A percentile compares a stretch with the other conserved stretches of the same genome.
phyloP scores from a whole-genome alignment of 495 filamentous ascomycete genomes.

The Hypoxylon perforatum region DNA sequence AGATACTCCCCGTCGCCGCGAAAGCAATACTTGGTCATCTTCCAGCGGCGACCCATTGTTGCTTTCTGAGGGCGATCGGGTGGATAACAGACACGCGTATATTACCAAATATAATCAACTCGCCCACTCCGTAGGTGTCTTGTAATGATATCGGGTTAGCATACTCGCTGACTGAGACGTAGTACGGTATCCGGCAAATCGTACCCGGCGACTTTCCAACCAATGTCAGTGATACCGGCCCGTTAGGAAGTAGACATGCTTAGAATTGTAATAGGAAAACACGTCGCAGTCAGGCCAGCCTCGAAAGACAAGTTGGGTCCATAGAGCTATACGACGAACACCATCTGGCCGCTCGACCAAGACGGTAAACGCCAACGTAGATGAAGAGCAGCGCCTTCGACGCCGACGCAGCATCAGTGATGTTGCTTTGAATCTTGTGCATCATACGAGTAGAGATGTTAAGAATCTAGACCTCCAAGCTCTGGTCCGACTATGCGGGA shows the following conservation, averaged over 20 bases:
- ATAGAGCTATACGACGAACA: conserved; percentile 36
- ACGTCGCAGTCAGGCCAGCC: conserved; percentile 5
- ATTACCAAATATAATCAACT: conserved; percentile 66
- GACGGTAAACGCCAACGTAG: conserved; percentile 23
- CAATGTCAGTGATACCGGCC: conserved; percentile 23
- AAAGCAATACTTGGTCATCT: conserved; percentile 58
- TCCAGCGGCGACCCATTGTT: conserved; percentile 51
- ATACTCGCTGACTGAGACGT: conserved; percentile 3
- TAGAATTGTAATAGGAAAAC: conserved; percentile 2
- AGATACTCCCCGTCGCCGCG: conserved; percentile 24
- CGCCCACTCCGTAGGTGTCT: conserved; percentile 60
- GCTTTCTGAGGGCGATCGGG: conserved; percentile 53
- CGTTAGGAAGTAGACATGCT: background rate
- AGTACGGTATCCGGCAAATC: conserved; percentile 56
- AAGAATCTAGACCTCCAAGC: conserved; percentile 71
- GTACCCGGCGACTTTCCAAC: conserved; percentile 40
- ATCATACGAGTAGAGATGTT: conserved; percentile 63
- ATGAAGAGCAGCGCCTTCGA: conserved; percentile 36
- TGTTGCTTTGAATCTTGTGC: conserved; percentile 60
- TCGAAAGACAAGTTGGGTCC: conserved; percentile 43
- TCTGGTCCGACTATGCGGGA: conserved; percentile 78
- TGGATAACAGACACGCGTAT: conserved; percentile 55
- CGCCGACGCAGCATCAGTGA: conserved; percentile 63
- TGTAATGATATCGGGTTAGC: background rate
- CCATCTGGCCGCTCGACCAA: conserved; percentile 32